These are phyloP conservation scores for Coemansia sp. DNA, from an alignment of 192 early-diverging fungal genomes.

Conservation along the genomic window DNA sequence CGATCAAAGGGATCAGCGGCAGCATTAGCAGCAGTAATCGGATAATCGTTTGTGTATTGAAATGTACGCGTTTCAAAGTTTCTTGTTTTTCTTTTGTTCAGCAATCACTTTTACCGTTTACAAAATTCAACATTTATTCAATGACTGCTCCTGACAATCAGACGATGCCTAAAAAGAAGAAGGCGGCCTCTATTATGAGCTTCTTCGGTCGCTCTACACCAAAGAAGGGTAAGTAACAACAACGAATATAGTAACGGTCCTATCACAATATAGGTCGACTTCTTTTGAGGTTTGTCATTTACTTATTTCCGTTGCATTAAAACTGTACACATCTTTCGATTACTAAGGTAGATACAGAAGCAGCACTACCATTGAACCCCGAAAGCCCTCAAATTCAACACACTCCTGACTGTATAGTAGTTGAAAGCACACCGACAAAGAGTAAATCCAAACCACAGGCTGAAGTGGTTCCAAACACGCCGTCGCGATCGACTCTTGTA, in stretches of 20 bases:
- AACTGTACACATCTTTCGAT: too few relatives aligned
- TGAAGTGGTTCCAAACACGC: neutral
- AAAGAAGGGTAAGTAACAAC: slow-evolving; percentile 13
- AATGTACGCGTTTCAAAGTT: neutral
- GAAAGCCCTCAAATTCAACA: neutral
- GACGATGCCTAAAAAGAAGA: slow-evolving; percentile 15
- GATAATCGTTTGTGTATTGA: too few relatives aligned
- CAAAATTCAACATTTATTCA: neutral
- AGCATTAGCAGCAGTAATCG: too few relatives aligned
- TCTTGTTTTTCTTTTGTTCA: neutral
- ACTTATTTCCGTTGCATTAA: too few relatives aligned
- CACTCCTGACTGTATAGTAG: neutral
- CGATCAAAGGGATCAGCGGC: too few relatives aligned
- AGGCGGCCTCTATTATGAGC: slow-evolving; percentile 26
- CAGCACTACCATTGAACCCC: too few relatives aligned
- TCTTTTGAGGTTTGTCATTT: too few relatives aligned
- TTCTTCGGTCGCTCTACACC: slow-evolving; percentile 26
- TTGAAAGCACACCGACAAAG: neutral
- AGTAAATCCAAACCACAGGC: neutral
- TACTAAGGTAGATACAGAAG: too few relatives aligned
- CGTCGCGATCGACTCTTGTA: neutral
- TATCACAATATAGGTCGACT: too few relatives aligned
- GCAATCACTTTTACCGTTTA: neutral
- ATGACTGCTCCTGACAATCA: slow-evolving; percentile 1
- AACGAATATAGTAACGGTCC: too few relatives aligned